Evolutionary conservation across 2,329 filamentous ascomycete species (phyloP), one percentile per base, ranked within the genome.

Genomic region (Penicillium thymicola): DNA sequence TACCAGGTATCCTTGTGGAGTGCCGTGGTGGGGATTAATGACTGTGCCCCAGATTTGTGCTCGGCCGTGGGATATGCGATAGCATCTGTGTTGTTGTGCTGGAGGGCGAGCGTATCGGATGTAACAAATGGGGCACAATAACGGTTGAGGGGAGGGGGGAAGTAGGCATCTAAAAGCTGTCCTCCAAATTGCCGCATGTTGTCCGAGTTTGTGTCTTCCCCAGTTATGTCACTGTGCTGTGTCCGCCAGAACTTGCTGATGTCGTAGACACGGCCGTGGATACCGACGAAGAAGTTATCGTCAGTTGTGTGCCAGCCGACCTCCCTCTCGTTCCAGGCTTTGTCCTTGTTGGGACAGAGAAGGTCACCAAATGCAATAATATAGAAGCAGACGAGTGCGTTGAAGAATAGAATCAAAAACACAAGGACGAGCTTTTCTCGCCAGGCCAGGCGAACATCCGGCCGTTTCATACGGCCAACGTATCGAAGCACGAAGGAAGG

Each of bases 401-500:
- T 99, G 64, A 96, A 76, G 13, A 99, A 67, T 30, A 89, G 71
- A 65, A 99, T 97, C 51, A 96, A 67, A 57, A 89, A 79, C 45
- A 92, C 86, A 11, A 99, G 79, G 0, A 94, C 88, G 11, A 99
- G 50, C 76, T 99, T 99, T 70, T 99, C 94, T 74, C 94, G 85
- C 94, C 94, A 99, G 0, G 94, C 94, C 85, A 97, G 89, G 27
- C 94, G 89, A 9, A 99, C 91, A 76, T 99, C 94, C 2, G 92
- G 94, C 54, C 94, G 87, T 77, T 96, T 95, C 94, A 99, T 99
- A 23, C 93, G 89, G 32, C 94, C 94, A 56, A 97, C 69, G 58
- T 82, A 88, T n/a, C 84, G 83, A 16, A 99, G 85, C 2, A 89
- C 63, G 46, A 90, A 89, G 0, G 93, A 97, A 0, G 94, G 94